phyloP scores from a whole-genome alignment of 768 basidiomycete genomes.

The Crassisporium funariophilum region DNA sequence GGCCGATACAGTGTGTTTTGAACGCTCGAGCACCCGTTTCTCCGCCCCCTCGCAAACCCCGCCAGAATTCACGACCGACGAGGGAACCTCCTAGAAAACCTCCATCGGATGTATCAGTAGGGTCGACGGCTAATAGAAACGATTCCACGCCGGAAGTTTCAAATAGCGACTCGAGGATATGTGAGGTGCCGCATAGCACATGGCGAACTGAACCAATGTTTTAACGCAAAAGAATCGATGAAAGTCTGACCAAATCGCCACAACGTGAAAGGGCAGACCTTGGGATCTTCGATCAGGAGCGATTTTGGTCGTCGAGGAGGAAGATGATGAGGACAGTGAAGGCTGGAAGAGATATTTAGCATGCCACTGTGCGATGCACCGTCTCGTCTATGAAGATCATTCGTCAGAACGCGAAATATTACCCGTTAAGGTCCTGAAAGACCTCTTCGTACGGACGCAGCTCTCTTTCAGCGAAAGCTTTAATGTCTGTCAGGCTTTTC shows the following conservation, averaged over 20 bases:
- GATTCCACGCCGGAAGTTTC: constrained; percentile 56
- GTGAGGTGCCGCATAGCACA: constrained; percentile 51
- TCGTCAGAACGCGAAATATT: constrained; percentile 25
- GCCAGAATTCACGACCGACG: constrained; percentile 67
- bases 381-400: constrained; percentile 41
- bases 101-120: constrained; percentile 42
- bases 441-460: constrained; percentile 63
- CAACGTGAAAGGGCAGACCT: constrained; percentile 4
- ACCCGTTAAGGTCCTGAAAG: constrained; percentile 22
- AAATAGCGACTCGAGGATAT: constrained; percentile 54
- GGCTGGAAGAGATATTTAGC: constrained; percentile 55
- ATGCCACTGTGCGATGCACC: constrained; percentile 65
- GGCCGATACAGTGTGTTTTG: constrained; percentile 45
- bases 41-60: constrained; percentile 59
- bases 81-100: constrained; percentile 68
- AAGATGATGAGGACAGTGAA: constrained; percentile 2
- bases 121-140: constrained; percentile 63
- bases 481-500: constrained; percentile 56
- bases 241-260: neutral
- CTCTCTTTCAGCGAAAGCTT: constrained; percentile 63
- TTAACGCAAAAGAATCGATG: neutral
- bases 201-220: constrained; percentile 39
- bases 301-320: neutral
- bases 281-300: constrained; percentile 5
- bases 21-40: constrained; percentile 58